A percentile compares a stretch with the other conserved stretches of the same genome.
Evolutionary conservation across 1,284 basidiomycete species (phyloP).

Genomic region (Fistulina hepatica): DNA sequence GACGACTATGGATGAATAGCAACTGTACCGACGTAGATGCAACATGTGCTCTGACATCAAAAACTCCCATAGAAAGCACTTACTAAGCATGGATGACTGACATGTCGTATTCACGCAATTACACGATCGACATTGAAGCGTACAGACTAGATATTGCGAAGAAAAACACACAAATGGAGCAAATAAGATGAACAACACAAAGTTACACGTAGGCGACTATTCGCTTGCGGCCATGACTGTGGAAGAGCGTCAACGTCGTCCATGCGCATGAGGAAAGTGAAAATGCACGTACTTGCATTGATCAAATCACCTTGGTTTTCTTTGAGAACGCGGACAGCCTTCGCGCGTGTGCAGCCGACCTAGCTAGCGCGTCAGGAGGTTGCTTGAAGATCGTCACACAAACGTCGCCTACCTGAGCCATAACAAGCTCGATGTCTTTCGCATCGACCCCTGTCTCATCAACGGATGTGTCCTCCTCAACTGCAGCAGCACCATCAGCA

Average conservation of each 20-base stretch:
- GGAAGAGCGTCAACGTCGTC: constrained; percentile 11
- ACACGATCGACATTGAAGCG: too few species aligned
- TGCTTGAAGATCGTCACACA: background rate
- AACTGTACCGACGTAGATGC: too few species aligned
- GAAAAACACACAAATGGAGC: too few species aligned
- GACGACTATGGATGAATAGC: too few species aligned
- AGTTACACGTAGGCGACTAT: too few species aligned
- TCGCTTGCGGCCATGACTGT: constrained; percentile 68
- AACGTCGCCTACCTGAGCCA: constrained; percentile 76
- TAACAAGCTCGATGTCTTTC: constrained; percentile 93
- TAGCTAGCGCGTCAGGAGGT: background rate
- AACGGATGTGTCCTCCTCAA: constrained; percentile 59
- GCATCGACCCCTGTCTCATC: constrained; percentile 81
- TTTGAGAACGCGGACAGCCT: constrained; percentile 81
- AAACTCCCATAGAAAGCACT: too few species aligned
- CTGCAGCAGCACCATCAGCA: too few species aligned
- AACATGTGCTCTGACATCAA: too few species aligned
- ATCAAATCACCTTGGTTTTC: constrained; percentile 87
- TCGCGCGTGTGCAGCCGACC: constrained; percentile 76
- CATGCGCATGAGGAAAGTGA: constrained; percentile 1
- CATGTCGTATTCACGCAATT: too few species aligned
- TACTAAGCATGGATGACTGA: too few species aligned
- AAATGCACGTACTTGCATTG: constrained; percentile 73
- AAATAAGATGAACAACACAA: too few species aligned
- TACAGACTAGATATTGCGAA: too few species aligned